Evolutionary conservation across 305 asterid genomes (phyloP).

Genomic region (Coffea humblotiana): DNA sequence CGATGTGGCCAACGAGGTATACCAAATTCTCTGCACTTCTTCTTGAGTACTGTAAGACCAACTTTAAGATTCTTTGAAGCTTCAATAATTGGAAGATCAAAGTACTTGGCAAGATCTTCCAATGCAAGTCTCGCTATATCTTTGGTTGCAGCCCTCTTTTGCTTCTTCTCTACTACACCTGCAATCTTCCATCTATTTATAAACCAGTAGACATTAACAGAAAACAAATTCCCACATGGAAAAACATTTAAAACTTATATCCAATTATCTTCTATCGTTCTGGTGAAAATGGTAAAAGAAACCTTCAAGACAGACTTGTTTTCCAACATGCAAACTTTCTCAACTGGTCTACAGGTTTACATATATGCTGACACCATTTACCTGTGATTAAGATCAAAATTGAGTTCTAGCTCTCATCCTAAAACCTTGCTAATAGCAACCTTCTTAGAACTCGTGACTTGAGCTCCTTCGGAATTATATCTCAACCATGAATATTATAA

Average conservation of each 20-base stretch:
- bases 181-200: constrained; percentile 8
- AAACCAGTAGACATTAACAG: background rate
- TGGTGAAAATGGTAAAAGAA: background rate
- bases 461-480: background rate
- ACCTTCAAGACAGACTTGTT: constrained; percentile 3
- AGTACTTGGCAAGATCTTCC: constrained; percentile 38
- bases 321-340: background rate
- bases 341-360: background rate
- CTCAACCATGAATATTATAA: background rate
- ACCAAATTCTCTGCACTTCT: constrained; percentile 40
- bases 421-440: background rate
- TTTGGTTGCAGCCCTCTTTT: constrained; percentile 27
- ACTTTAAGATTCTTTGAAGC: constrained; percentile 34
- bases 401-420: background rate
- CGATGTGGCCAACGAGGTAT: constrained; percentile 44
- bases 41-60: constrained; percentile 41
- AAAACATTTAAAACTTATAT: background rate
- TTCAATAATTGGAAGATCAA: constrained; percentile 33
- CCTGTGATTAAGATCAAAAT: background rate
- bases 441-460: background rate
- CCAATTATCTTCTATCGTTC: background rate
- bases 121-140: constrained; percentile 31
- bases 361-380: background rate
- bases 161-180: constrained; percentile 23
- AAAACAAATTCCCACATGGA: background rate